phyloP scores from a whole-genome alignment of 768 basidiomycete species.

The Amylocystis lapponica region DNA sequence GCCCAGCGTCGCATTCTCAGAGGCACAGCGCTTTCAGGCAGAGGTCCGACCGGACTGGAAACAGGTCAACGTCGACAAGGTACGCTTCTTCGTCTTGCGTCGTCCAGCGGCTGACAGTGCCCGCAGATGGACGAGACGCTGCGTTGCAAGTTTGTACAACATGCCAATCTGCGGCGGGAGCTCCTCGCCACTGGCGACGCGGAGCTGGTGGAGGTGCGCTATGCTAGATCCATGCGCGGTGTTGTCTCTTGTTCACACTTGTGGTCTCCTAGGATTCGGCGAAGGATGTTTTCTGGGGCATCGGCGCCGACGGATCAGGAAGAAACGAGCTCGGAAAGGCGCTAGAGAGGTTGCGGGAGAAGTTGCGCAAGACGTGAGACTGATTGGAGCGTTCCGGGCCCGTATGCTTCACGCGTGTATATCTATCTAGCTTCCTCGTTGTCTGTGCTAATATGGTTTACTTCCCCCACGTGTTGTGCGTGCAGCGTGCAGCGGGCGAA shows the following conservation, averaged over 20 bases:
- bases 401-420: too few species aligned
- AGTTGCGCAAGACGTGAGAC: too few species aligned
- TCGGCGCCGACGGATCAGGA: conserved; percentile 58
- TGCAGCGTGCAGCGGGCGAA: too few species aligned
- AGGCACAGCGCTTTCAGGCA: conserved; percentile 58
- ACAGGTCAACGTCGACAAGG: conserved; percentile 61
- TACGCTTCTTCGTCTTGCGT: too few species aligned
- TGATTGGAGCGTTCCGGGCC: too few species aligned
- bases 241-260: too few species aligned
- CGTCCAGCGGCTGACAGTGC: too few species aligned
- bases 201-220: conserved; percentile 60
- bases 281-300: conserved; percentile 78
- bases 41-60: conserved; percentile 65
- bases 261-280: conserved; percentile 49
- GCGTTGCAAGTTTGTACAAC: conserved; percentile 68
- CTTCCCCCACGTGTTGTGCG: too few species aligned
- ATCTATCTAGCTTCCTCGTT: too few species aligned
- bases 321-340: conserved; percentile 73
- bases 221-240: background rate
- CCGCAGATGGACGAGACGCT: conserved; percentile 60
- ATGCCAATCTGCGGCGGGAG: conserved; percentile 49
- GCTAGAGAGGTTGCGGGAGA: conserved; percentile 58
- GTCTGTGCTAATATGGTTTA: too few species aligned
- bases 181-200: conserved; percentile 62
- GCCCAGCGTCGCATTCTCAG: conserved; percentile 60